Percentiles rank a stretch among this genome's conserved stretches.
Evolutionary conservation across 1,284 basidiomycete species (phyloP).

Genomic region (Cryptococcus sp.): DNA sequence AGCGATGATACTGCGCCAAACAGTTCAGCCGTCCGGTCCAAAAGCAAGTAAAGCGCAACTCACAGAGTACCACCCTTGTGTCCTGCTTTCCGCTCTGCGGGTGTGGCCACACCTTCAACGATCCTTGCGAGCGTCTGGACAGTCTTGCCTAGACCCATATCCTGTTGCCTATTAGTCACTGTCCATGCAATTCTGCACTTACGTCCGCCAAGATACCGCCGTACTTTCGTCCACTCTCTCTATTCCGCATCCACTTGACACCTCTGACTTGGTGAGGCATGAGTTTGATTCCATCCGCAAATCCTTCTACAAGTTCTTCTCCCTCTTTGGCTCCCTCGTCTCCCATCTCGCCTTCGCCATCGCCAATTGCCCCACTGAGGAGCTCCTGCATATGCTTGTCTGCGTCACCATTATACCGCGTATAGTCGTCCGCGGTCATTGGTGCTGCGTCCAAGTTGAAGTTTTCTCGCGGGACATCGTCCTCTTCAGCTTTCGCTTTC

Average conservation of each 20-base stretch:
- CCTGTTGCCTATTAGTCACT: conserved; percentile 33
- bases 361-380: conserved; percentile 53
- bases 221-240: conserved; percentile 73
- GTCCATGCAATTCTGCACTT: conserved; percentile 43
- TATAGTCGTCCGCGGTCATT: conserved; percentile 39
- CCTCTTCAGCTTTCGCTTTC: conserved; percentile 9
- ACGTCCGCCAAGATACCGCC: conserved; percentile 93
- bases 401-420: conserved; percentile 52
- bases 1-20: conserved; percentile 65
- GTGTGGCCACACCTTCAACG: conserved; percentile 69
- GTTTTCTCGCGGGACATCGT: conserved; percentile 33
- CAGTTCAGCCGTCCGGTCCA: conserved; percentile 1
- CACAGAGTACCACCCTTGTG: conserved; percentile 70
- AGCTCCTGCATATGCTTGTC: conserved; percentile 59
- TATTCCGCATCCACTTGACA: conserved; percentile 80
- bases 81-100: conserved; percentile 69
- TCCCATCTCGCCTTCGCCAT: conserved; percentile 44
- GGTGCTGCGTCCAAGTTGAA: conserved; percentile 43
- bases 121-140: conserved; percentile 87
- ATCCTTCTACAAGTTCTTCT: conserved; percentile 70
- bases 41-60: conserved; percentile 36
- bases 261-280: conserved; percentile 84
- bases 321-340: conserved; percentile 59
- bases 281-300: conserved; percentile 66
- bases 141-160: conserved; percentile 76